Percentiles rank a stretch among this genome's conserved stretches.
phyloP scores from a whole-genome alignment of 148 eudicot species.

The Amaranthus hypochondriacus region DNA sequence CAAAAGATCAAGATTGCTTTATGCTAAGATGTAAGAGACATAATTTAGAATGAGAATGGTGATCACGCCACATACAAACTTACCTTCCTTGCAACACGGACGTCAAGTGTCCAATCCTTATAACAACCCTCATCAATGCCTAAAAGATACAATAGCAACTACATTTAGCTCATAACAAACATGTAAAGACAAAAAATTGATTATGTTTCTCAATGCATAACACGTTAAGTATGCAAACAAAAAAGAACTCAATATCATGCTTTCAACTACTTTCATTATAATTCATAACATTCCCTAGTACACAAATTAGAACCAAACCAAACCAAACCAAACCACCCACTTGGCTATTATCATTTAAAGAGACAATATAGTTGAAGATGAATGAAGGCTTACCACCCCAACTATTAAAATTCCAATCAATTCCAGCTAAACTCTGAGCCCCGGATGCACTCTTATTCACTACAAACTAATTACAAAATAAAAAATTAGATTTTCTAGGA shows the following conservation, averaged over 20 bases:
- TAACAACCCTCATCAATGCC: slow-evolving; percentile 90
- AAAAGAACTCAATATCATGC: too few relatives aligned
- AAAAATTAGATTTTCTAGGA: background rate
- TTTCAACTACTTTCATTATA: too few relatives aligned
- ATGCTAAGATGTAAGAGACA: background rate
- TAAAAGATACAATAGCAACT: slow-evolving; percentile 21
- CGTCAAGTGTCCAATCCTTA: slow-evolving; percentile 81
- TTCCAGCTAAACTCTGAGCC: slow-evolving; percentile 52
- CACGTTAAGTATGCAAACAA: background rate
- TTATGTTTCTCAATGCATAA: background rate
- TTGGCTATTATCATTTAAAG: background rate
- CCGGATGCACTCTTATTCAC: slow-evolving; percentile 40
- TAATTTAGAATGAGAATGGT: background rate
- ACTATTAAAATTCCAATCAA: slow-evolving; percentile 93
- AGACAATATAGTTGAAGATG: background rate
- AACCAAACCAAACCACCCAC: background rate
- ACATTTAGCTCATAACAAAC: background rate
- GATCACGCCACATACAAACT: slow-evolving; percentile 16
- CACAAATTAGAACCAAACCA: background rate
- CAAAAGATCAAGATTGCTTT: background rate
- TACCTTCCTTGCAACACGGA: slow-evolving; percentile 84
- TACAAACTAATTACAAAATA: slow-evolving; percentile 48
- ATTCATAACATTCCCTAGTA: background rate
- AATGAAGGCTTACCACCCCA: slow-evolving; percentile 73
- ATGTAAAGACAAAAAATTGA: too few relatives aligned